Evolutionary conservation across 495 filamentous ascomycete genomes (phyloP).

Genomic region (Penicillium bialowiezense): DNA sequence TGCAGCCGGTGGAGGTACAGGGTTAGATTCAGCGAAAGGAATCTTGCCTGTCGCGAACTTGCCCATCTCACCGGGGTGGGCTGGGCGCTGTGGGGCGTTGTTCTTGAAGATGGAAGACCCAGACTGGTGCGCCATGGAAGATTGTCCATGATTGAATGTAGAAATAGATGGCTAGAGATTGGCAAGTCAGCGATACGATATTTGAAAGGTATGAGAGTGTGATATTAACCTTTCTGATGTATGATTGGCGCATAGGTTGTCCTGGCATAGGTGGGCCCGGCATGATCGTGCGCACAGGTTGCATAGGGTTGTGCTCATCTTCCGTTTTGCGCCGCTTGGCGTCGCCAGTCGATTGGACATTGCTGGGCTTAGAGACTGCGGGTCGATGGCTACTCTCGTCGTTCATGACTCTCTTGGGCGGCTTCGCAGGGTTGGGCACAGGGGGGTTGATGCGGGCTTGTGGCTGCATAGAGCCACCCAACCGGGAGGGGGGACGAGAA

Average conservation of each 20-base stretch:
- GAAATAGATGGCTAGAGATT: slow-evolving; percentile 58
- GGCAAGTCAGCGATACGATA: slow-evolving; percentile 34
- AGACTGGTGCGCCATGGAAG: slow-evolving; percentile 44
- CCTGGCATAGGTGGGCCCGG: slow-evolving; percentile 28
- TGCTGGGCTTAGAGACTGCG: slow-evolving; percentile 39
- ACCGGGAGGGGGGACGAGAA: slow-evolving; percentile 50
- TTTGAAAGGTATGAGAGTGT: not conserved
- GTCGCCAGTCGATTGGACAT: slow-evolving; percentile 46
- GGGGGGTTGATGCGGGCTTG: slow-evolving; percentile 45
- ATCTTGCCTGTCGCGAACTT: slow-evolving; percentile 86
- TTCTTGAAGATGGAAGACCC: slow-evolving; percentile 39
- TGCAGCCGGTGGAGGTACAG: slow-evolving; percentile 35
- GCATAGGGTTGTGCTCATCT: slow-evolving; percentile 49
- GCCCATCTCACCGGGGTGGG: slow-evolving; percentile 70
- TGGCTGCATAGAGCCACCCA: slow-evolving; percentile 50
- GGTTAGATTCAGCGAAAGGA: slow-evolving; percentile 74
- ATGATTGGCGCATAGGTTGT: slow-evolving; percentile 79
- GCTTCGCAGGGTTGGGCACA: slow-evolving; percentile 61
- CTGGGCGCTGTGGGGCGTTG: slow-evolving; percentile 53
- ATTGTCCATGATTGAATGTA: slow-evolving; percentile 54
- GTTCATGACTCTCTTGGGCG: slow-evolving; percentile 59
- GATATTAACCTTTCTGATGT: slow-evolving; percentile 67
- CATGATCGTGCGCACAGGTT: slow-evolving; percentile 52
- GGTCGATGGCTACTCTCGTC: slow-evolving; percentile 48
- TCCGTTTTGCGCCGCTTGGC: slow-evolving; percentile 58